Conservation (phyloP, 2,329 filamentous ascomycete species). For the Hymenoscyphus repandus region DNA sequence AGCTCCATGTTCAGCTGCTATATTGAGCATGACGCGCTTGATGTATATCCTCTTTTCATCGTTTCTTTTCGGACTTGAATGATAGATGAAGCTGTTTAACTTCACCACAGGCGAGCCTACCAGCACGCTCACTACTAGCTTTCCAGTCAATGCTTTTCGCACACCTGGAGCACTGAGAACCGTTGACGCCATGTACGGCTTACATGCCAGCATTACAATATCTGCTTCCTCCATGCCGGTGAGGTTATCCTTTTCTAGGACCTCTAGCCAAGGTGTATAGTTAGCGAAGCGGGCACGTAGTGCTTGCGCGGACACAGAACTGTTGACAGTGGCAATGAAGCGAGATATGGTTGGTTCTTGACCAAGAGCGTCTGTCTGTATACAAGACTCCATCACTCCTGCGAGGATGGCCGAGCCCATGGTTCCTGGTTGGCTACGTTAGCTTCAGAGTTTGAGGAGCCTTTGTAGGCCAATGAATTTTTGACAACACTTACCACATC, state of each 20-base stretch:
- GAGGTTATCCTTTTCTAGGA: slow-evolving; percentile 54
- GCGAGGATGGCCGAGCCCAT: slow-evolving; percentile 27
- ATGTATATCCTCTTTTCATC: slow-evolving; percentile 47
- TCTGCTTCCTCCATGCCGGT: slow-evolving; percentile 63
- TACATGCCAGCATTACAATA: slow-evolving; percentile 74
- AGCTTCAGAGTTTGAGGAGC: background rate
- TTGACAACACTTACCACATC: slow-evolving; percentile 17
- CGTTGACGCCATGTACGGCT: slow-evolving; percentile 67
- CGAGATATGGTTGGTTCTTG: slow-evolving; percentile 19
- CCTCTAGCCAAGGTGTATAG: slow-evolving; percentile 23
- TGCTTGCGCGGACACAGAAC: slow-evolving; percentile 32
- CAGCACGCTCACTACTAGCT: slow-evolving; percentile 77
- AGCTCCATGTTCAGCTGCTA: slow-evolving; percentile 71
- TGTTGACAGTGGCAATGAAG: slow-evolving; percentile 40
- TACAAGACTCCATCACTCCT: slow-evolving; percentile 21
- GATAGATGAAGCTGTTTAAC: slow-evolving; percentile 58
- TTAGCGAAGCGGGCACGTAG: slow-evolving; percentile 31
- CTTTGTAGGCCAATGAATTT: background rate
- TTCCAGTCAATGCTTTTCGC: slow-evolving; percentile 66
- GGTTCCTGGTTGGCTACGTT: slow-evolving; percentile 14
- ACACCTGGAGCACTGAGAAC: slow-evolving; percentile 66
- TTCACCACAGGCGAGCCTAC: slow-evolving; percentile 70
- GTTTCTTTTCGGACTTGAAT: slow-evolving; percentile 4
- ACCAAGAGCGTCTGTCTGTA: slow-evolving; percentile 8
- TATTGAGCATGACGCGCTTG: slow-evolving; percentile 80